Evolutionary conservation across 331 rosid genomes (phyloP).

Genomic region (Acacia pycnantha): DNA sequence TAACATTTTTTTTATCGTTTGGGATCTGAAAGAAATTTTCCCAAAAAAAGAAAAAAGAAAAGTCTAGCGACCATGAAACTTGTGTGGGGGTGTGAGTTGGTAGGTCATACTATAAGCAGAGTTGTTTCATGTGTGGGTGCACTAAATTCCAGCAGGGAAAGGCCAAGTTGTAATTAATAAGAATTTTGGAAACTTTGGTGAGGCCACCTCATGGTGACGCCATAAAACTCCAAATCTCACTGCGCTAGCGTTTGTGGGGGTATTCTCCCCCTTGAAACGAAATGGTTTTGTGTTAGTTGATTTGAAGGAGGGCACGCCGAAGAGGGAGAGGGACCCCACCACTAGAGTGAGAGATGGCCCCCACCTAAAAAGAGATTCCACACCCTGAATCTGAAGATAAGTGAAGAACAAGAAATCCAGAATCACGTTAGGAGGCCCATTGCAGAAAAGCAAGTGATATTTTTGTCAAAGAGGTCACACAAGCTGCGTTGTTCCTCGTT

Average conservation of each 20-base stretch:
- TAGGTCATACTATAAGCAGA: not conserved
- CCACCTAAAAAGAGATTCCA: conserved; percentile 39
- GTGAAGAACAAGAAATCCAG: not conserved
- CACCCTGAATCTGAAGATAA: not conserved
- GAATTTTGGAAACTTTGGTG: conserved; percentile 21
- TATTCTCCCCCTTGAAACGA: not conserved
- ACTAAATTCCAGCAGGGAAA: not conserved
- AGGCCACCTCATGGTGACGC: conserved; percentile 1
- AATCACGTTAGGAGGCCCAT: not conserved
- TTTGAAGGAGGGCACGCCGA: conserved; percentile 10
- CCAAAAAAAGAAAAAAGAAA: too few relatives aligned
- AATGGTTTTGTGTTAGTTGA: not conserved
- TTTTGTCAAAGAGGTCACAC: conserved; percentile 45
- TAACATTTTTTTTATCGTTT: too few relatives aligned
- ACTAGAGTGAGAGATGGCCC: conserved; percentile 10
- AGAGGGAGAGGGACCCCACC: not conserved
- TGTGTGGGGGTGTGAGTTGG: not conserved
- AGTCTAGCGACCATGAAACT: not conserved
- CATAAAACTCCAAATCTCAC: not conserved
- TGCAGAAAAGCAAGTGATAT: conserved; percentile 24
- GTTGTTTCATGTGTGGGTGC: not conserved
- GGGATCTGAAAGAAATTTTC: too few relatives aligned
- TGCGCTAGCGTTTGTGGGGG: conserved; percentile 18
- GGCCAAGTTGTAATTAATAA: not conserved
- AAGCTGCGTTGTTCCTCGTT: not conserved